Base-by-base conservation (phyloP, 1,284 basidiomycete genomes). In the Heterobasidion parviporum region DNA sequence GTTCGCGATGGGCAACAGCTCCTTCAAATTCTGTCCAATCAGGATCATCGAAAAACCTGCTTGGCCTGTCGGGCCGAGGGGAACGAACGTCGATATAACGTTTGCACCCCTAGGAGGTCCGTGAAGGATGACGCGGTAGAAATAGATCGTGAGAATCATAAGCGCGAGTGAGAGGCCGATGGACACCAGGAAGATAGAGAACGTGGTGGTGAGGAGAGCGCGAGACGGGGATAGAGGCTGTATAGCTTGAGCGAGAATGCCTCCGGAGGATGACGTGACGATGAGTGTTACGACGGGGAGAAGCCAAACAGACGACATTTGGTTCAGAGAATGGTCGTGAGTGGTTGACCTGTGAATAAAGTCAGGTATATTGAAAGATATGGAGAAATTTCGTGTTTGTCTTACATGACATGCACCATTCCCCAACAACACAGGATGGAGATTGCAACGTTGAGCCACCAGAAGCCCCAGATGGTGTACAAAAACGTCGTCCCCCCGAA, bases 241-340 rank as follows among this genome's bases (percentile, higher is more conserved):
- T 8, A 89, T 64, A 2, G 78, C 70, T 4, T 71, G 62, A 1
- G 83, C 79, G 6, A 91, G 70, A 47, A 85, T 66, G 0, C 77
- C 82, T 1, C 89, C 89, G 0, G 83, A 74, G 1, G 87, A 82
- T 0, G 85, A 76, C 0, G 78, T 79, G 64, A 92, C 89, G 43
- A 87, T 79, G 0, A 85, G 73, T 0, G 87, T 78, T 3, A 91
- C 85, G 8, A 89, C 78, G 0, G 89, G 90, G 46, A 91, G 77
- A 3, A 92, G 71, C 83, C 84, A 87, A 2, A 75, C 68, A n/a
- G 83, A 73, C 0, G 80, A 79, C 72, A 89, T 78, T 2, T 70
- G 65, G 54, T 78, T 70, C 5, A 84, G 65, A 1, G 78, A 72
- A 62, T 89, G 84, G 1, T 70, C 70, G 41, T 92, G 89, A 8